Evolutionary conservation across 2,329 filamentous ascomycete genomes (phyloP).

Genomic region (Aspergillus aculeatus): DNA sequence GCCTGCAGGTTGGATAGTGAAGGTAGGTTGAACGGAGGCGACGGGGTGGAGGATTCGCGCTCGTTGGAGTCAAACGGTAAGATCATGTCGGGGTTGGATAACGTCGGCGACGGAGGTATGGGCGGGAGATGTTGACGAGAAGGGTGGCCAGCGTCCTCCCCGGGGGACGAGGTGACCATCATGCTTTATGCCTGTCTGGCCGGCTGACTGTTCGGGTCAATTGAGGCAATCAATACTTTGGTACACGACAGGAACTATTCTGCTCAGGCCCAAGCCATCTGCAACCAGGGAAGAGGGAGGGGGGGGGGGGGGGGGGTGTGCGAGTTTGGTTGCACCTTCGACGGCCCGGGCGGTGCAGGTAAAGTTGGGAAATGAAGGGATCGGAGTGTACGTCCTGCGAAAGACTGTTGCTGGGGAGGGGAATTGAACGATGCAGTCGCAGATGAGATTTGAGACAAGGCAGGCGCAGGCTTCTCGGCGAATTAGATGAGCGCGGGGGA

Average conservation of each 20-base stretch:
- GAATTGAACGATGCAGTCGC: conserved; percentile 8
- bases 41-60: conserved; percentile 49
- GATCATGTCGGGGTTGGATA: conserved; percentile 95
- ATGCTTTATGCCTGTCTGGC: conserved; percentile 2
- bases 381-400: conserved; percentile 4
- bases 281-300: neutral
- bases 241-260: conserved; percentile 1
- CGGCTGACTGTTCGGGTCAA: conserved; percentile 4
- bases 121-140: conserved; percentile 16
- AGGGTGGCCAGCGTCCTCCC: conserved; percentile 17
- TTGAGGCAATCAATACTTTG: neutral
- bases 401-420: neutral
- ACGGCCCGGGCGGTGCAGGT: conserved; percentile 2
- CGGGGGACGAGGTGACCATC: conserved; percentile 12
- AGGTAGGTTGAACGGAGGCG: conserved; percentile 52
- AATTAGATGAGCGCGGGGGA: neutral
- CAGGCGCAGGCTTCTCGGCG: neutral
- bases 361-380: conserved; percentile 9
- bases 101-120: conserved; percentile 71
- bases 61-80: conserved; percentile 69
- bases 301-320: neutral
- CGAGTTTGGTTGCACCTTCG: conserved; percentile 2
- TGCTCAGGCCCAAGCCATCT: conserved; percentile 13
- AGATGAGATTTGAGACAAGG: conserved; percentile 9
- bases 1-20: conserved; percentile 45